phyloP scores from a whole-genome alignment of 2,329 filamentous ascomycete species.

The Microdochium nivale region DNA sequence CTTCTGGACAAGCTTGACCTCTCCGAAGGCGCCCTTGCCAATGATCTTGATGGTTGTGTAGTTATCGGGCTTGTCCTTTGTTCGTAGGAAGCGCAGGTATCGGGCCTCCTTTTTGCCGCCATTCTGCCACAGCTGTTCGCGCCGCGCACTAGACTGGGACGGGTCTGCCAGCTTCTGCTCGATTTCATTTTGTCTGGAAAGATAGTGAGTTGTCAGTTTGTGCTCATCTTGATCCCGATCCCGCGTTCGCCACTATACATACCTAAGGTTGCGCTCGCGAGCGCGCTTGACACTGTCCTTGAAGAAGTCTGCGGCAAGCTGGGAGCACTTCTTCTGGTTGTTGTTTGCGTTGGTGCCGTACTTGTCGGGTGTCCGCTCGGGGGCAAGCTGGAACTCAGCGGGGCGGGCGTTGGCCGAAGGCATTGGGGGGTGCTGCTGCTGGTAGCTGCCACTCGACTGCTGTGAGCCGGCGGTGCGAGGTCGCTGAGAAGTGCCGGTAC shows the following conservation, averaged over 20 bases:
- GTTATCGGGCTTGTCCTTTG: constrained; percentile 87
- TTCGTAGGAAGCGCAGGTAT: constrained; percentile 88
- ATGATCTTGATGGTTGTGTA: constrained; percentile 97
- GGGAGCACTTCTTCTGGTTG: constrained; percentile 62
- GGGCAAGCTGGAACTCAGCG: constrained; percentile 68
- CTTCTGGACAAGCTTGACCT: constrained; percentile 95
- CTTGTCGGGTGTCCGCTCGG: constrained; percentile 81
- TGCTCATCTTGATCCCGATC: neutral
- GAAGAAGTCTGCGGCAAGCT: constrained; percentile 83
- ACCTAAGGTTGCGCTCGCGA: constrained; percentile 91
- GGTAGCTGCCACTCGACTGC: constrained; percentile 54
- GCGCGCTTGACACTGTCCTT: constrained; percentile 97
- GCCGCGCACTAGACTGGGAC: constrained; percentile 63
- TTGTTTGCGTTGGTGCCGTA: constrained; percentile 56
- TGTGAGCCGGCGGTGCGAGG: constrained; percentile 74
- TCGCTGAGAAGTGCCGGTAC: constrained; percentile 61
- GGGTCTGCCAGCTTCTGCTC: constrained; percentile 78
- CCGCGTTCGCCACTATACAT: constrained; percentile 18
- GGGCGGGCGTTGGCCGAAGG: constrained; percentile 47
- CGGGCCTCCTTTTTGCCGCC: constrained; percentile 83
- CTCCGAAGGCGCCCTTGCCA: constrained; percentile 96
- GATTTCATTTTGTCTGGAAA: constrained; percentile 74
- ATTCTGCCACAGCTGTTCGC: constrained; percentile 76
- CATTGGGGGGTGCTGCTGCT: constrained; percentile 59
- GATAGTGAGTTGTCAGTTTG: neutral